These are phyloP conservation scores for Xylaria sp. DNA, from an alignment of 2,329 filamentous ascomycete species.

Conservation along the genomic window DNA sequence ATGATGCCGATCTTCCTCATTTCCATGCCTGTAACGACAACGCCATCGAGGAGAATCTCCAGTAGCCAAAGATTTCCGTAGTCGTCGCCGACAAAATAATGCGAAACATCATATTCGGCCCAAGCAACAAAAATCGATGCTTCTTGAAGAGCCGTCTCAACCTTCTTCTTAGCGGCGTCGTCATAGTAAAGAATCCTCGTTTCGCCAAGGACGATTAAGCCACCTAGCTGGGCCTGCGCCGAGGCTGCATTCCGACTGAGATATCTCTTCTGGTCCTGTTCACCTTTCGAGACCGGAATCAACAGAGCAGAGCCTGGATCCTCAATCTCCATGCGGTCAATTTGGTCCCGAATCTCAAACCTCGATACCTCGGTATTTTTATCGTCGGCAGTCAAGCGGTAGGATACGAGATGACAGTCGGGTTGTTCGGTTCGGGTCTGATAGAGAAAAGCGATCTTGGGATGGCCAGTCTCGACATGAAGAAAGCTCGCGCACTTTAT, in stretches of 20 bases:
- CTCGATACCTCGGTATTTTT: conserved; percentile 63
- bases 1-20: conserved; percentile 73
- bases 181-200: conserved; percentile 88
- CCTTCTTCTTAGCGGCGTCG: conserved; percentile 74
- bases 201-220: conserved; percentile 80
- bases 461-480: conserved; percentile 68
- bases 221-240: conserved; percentile 70
- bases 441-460: conserved; percentile 68
- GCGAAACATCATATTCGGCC: conserved; percentile 82
- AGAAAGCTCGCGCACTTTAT: conserved; percentile 69
- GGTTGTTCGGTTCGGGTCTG: conserved; percentile 63
- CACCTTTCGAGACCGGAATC: conserved; percentile 68
- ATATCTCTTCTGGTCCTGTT: conserved; percentile 69
- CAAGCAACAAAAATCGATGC: conserved; percentile 92
- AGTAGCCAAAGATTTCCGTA: conserved; percentile 89
- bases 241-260: conserved; percentile 66
- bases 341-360: conserved; percentile 66
- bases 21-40: conserved; percentile 77
- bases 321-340: conserved; percentile 64
- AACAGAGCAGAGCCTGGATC: conserved; percentile 69
- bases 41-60: conserved; percentile 75
- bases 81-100: conserved; percentile 91
- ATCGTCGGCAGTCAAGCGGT: conserved; percentile 69
- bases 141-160: conserved; percentile 74
- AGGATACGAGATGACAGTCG: conserved; percentile 67